phyloP scores from a whole-genome alignment of 768 basidiomycete genomes.

The Agrocybe praecox region DNA sequence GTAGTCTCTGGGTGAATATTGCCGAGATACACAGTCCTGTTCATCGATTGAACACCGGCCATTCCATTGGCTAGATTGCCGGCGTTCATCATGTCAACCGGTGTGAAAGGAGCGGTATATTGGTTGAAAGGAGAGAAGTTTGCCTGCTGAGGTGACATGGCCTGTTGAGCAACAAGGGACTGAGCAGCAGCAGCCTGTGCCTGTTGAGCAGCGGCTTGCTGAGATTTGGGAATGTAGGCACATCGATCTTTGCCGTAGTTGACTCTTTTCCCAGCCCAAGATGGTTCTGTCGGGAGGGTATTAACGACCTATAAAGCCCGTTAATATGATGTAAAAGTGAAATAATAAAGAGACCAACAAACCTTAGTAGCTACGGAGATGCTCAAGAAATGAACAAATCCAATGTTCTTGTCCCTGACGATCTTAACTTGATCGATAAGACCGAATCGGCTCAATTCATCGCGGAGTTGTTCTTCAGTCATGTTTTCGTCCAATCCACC shows the following conservation, averaged over 20 bases:
- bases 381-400: slow-evolving; percentile 97
- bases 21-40: slow-evolving; percentile 93
- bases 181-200: slow-evolving; percentile 88
- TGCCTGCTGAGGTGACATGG: slow-evolving; percentile 32
- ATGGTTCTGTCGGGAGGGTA: slow-evolving; percentile 87
- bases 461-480: slow-evolving; percentile 90
- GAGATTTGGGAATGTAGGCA: slow-evolving; percentile 95
- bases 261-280: slow-evolving; percentile 95
- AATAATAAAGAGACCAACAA: slow-evolving; percentile 21
- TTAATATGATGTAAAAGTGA: neutral
- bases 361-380: slow-evolving; percentile 96
- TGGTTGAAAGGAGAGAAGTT: slow-evolving; percentile 51
- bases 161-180: slow-evolving; percentile 62
- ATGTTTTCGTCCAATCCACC: slow-evolving; percentile 89
- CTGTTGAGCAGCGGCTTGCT: slow-evolving; percentile 85
- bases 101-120: slow-evolving; percentile 51
- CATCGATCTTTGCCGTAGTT: slow-evolving; percentile 99
- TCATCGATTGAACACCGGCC: slow-evolving; percentile 57
- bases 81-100: slow-evolving; percentile 43
- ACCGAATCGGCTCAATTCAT: slow-evolving; percentile 91
- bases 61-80: slow-evolving; percentile 33
- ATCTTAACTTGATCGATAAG: slow-evolving; percentile 99
- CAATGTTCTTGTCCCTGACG: slow-evolving; percentile 98
- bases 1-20: slow-evolving; percentile 97
- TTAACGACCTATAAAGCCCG: slow-evolving; percentile 74